These are phyloP conservation scores for Hansenula lynferdii DNA, from an alignment of 1,139 yeast genomes.

Conservation along the genomic window DNA sequence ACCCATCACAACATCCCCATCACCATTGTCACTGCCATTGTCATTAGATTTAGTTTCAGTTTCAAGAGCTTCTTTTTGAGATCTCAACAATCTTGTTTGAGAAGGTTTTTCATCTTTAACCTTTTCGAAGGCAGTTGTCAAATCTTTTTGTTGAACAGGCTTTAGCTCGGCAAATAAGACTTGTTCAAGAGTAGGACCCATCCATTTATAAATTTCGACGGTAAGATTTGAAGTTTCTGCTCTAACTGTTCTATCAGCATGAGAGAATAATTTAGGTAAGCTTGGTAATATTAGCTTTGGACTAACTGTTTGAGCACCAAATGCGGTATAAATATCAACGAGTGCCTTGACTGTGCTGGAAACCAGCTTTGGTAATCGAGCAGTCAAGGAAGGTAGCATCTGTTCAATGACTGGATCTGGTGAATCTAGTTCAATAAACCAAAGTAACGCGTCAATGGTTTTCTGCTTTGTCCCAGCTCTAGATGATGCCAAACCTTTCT, in stretches of 20 bases:
- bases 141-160: constrained; percentile 89
- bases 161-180: constrained; percentile 68
- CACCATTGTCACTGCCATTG: constrained; percentile 15
- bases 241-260: constrained; percentile 85
- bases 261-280: constrained; percentile 70
- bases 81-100: constrained; percentile 53
- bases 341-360: constrained; percentile 61
- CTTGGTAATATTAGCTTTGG: constrained; percentile 57
- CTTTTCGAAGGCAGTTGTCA: constrained; percentile 61
- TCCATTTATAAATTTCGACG: constrained; percentile 71
- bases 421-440: constrained; percentile 60
- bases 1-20: constrained; percentile 41
- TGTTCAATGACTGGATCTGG: constrained; percentile 68
- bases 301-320: constrained; percentile 66
- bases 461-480: constrained; percentile 72
- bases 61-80: constrained; percentile 40
- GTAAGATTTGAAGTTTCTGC: constrained; percentile 70
- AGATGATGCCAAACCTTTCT: constrained; percentile 66
- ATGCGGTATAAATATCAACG: constrained; percentile 50
- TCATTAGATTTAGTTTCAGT: constrained; percentile 16
- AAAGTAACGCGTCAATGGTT: constrained; percentile 56
- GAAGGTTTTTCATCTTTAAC: constrained; percentile 41
- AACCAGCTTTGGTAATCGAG: constrained; percentile 75
- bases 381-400: constrained; percentile 54
- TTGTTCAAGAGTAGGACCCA: constrained; percentile 60